A percentile compares a stretch with the other conserved stretches of the same genome.
phyloP scores from a whole-genome alignment of 176 grass and related monocot genomes.

The Bolboschoenus planiculmis region DNA sequence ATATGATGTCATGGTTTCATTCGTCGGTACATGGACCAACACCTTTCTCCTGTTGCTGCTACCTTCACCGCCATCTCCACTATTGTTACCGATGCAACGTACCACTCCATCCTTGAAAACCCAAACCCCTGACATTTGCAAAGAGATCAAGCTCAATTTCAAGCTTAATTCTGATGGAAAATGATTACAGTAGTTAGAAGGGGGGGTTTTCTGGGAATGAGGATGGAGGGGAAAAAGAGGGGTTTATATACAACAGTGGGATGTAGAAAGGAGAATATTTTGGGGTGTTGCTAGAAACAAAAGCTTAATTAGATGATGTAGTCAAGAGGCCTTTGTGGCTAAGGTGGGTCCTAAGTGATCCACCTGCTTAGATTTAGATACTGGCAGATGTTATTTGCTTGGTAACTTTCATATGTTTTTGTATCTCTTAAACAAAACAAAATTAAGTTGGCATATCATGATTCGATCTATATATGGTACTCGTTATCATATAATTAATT shows the following conservation, averaged over 20 bases:
- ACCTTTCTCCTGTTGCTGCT: conserved; percentile 31
- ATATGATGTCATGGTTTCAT: conserved; percentile 64
- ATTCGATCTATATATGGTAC: not conserved
- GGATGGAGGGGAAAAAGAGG: not conserved
- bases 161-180: not conserved
- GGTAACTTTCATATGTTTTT: not conserved
- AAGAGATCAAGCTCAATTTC: not conserved
- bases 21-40: conserved; percentile 59
- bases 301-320: not conserved
- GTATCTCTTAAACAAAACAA: not conserved
- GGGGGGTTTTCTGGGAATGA: conserved; percentile 9
- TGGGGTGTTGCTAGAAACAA: conserved; percentile 18
- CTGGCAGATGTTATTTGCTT: conserved; percentile 18
- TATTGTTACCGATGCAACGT: conserved; percentile 40
- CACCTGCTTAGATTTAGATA: not conserved
- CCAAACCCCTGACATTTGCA: conserved; percentile 65
- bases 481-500: not conserved
- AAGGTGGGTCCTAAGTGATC: conserved; percentile 35
- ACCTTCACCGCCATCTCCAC: not conserved
- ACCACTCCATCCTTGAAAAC: conserved; percentile 67
- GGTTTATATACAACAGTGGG: conserved; percentile 30
- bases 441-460: not conserved
- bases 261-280: not conserved
- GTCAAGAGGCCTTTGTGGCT: conserved; percentile 32
- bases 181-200: not conserved